Evolutionary conservation across 2,329 filamentous ascomycete genomes (phyloP), one percentile per base, ranked within the genome.

Genomic region (Trichoderma sp.): DNA sequence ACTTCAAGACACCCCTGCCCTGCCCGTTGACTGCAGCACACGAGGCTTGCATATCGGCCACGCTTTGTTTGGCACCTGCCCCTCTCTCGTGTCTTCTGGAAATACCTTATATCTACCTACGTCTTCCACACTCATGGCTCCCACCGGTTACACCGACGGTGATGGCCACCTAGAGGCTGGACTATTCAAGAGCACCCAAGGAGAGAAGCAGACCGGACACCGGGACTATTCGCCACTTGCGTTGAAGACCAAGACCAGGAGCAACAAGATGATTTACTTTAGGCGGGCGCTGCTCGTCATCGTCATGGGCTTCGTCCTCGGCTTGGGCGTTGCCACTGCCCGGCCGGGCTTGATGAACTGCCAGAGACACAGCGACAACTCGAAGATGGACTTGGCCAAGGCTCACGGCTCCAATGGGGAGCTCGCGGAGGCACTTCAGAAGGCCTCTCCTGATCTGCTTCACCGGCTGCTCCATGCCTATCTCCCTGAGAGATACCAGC

Each of bases 391-490:
- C 51, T 6, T 67, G 56, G 65, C 37, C 64, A 66, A 70, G 10
- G 60, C 70, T 66, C 59, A 69, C 52, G 66, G 89, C 66, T 14
- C 39, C 28, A 66, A 51, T 21, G 26, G 37, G 1, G 68, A 69
- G n/a, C 46, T 67, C 24, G 43, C 18, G 0, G 65, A 67, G 49
- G 68, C 34, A 2, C 79, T 90, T 66, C 81, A 85, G 70, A 82
- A 83, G 28, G 80, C 90, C 68, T 86, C 89, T 26, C 84, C 85
- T 66, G 83, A 87, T 59, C 84, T 86, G 52, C 81, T 94, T 66
- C 89, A 92, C 77, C 85, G 86, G 58, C 86, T 91, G 65, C 83
- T 94, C 37, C 89, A 91, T 77, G 81, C 84, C 70, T 85, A 89
- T 74, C 82, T 89, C 66, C 85, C 87, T 56, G 83, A 85, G 59